A percentile compares a stretch with the other conserved stretches of the same genome.
Evolutionary conservation across 225 moss, liverwort and hornwort species (phyloP).

Genomic region (Marchantia polymorpha): DNA sequence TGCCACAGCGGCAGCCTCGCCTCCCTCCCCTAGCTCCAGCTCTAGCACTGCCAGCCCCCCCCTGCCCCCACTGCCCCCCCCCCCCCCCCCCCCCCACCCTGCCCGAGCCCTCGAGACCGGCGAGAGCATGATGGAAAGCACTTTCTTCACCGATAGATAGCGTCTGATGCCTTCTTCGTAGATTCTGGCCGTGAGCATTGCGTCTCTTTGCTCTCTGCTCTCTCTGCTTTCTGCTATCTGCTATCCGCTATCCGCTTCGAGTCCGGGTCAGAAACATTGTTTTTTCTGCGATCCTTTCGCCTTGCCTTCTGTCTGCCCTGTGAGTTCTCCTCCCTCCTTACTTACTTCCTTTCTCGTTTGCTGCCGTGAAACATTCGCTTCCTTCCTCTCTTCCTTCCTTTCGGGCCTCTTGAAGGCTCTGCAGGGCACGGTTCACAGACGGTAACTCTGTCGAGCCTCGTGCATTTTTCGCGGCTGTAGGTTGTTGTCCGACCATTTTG

Average conservation of each 20-base stretch:
- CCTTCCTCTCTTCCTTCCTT: too few relatives aligned
- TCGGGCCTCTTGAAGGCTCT: background rate
- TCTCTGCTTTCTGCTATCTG: too few relatives aligned
- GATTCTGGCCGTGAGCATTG: constrained; percentile 3
- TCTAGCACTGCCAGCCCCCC: background rate
- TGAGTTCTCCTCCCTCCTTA: background rate
- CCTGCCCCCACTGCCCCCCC: too few relatives aligned
- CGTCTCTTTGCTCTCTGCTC: background rate
- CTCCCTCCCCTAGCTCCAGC: too few relatives aligned
- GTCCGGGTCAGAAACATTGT: background rate
- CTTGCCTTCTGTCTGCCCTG: background rate
- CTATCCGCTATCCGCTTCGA: too few relatives aligned
- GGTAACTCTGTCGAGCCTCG: background rate
- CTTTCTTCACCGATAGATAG: background rate
- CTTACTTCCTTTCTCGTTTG: background rate
- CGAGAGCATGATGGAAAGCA: constrained; percentile 4
- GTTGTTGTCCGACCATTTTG: background rate
- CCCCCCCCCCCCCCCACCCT: too few relatives aligned
- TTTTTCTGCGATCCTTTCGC: background rate
- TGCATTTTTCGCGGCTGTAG: background rate
- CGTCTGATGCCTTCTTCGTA: background rate
- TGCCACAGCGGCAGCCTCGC: background rate
- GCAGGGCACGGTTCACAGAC: background rate
- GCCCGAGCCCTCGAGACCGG: background rate
- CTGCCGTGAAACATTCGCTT: background rate